These are phyloP conservation scores for Graphiopsis chlorocephala DNA, from an alignment of 2,329 filamentous ascomycete genomes.

Conservation along the genomic window DNA sequence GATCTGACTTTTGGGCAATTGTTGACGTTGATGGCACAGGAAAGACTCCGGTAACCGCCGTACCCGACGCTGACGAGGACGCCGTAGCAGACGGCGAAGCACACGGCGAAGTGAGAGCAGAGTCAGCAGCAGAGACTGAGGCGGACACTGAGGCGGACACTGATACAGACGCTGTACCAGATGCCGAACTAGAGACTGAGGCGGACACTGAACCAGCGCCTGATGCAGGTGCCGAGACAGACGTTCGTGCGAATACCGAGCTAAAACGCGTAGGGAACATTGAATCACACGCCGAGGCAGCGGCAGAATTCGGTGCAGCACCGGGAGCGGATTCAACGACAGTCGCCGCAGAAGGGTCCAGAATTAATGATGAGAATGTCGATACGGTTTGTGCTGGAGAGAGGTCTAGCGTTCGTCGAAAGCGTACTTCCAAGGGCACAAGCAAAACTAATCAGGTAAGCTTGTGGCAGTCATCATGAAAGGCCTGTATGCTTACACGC, in stretches of 20 bases:
- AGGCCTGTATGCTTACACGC: not conserved
- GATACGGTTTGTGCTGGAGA: not conserved
- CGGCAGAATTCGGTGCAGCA: not conserved
- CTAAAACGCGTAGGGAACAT: constrained; percentile 1
- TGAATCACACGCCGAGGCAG: not conserved
- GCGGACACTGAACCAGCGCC: not conserved
- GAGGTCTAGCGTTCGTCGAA: not conserved
- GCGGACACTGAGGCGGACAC: too few relatives aligned
- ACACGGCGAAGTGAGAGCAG: too few relatives aligned
- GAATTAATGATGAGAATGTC: not conserved
- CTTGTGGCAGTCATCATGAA: not conserved
- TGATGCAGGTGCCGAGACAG: not conserved
- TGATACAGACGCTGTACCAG: not conserved
- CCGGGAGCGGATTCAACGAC: not conserved
- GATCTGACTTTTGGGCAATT: too few relatives aligned
- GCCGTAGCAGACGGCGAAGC: not conserved
- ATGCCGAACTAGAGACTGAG: not conserved
- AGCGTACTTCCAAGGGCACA: not conserved
- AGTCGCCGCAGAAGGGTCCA: not conserved
- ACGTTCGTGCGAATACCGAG: constrained; percentile 1
- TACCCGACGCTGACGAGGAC: not conserved
- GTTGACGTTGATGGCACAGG: too few relatives aligned
- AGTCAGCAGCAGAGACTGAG: too few relatives aligned
- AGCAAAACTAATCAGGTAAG: not conserved
- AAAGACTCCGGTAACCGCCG: not conserved